Percentiles rank a stretch among this genome's conserved stretches.
Conservation (phyloP, 768 basidiomycete species). For the Xerocomellus chrysenteron region DNA sequence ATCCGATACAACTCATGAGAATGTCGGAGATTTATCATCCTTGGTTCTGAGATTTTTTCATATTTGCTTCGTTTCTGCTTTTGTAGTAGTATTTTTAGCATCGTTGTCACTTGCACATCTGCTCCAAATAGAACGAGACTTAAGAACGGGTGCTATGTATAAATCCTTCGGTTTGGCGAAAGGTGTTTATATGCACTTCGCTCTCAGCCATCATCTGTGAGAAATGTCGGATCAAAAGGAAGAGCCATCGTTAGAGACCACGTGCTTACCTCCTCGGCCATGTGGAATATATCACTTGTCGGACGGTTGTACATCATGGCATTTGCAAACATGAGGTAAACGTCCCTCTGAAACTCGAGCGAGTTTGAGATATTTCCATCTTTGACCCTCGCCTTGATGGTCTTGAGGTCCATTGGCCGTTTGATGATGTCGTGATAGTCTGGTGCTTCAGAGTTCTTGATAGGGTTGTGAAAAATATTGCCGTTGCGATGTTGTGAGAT, state of each 20-base stretch:
- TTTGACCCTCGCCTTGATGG: constrained; percentile 81
- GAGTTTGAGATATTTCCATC: constrained; percentile 81
- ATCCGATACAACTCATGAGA: constrained; percentile 79
- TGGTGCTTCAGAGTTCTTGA: constrained; percentile 83
- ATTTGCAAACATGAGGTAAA: constrained; percentile 93
- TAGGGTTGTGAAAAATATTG: constrained; percentile 88
- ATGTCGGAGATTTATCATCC: constrained; percentile 85
- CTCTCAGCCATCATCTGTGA: constrained; percentile 74
- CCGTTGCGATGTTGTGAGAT: constrained; percentile 86
- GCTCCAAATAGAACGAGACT: constrained; percentile 2
- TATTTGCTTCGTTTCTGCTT: neutral
- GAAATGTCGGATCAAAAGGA: neutral
- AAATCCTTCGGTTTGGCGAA: constrained; percentile 76
- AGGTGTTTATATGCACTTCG: constrained; percentile 62
- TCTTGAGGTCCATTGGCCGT: constrained; percentile 95
- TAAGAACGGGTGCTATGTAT: constrained; percentile 43
- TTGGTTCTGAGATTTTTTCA: constrained; percentile 59
- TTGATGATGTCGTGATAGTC: constrained; percentile 92
- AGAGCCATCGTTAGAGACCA: neutral
- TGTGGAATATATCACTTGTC: constrained; percentile 78
- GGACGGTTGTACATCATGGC: constrained; percentile 96
- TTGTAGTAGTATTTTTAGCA: neutral
- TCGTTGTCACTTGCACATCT: constrained; percentile 3
- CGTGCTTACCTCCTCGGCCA: constrained; percentile 83
- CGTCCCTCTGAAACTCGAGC: constrained; percentile 85